Conservation (phyloP, 345 rosid genomes). For the Raphanus sativus region DNA sequence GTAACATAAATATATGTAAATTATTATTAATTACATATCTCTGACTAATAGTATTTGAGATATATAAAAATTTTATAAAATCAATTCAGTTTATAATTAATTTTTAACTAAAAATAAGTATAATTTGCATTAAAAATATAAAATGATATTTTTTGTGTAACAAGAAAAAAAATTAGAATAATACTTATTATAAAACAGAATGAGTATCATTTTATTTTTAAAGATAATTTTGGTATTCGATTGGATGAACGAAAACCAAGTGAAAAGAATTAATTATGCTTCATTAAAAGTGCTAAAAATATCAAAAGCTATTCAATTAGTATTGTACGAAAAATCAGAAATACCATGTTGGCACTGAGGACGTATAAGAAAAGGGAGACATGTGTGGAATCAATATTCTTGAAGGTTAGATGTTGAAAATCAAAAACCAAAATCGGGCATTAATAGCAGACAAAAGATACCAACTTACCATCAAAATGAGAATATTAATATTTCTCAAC, state of each 20-base stretch:
- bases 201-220: too few relatives aligned
- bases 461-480: constrained; percentile 64
- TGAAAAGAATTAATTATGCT: not conserved
- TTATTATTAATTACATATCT: too few relatives aligned
- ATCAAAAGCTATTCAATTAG: not conserved
- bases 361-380: not conserved
- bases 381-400: constrained; percentile 21
- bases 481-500: constrained; percentile 55
- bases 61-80: too few relatives aligned
- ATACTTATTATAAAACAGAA: too few relatives aligned
- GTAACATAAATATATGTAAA: too few relatives aligned
- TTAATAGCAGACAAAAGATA: not conserved
- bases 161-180: too few relatives aligned
- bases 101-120: too few relatives aligned
- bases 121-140: too few relatives aligned
- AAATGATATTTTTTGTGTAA: too few relatives aligned
- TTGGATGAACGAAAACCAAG: not conserved
- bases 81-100: too few relatives aligned
- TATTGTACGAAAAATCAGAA: not conserved
- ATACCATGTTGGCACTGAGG: constrained; percentile 51
- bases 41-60: too few relatives aligned
- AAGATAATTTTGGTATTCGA: not conserved
- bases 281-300: not conserved
- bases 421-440: not conserved
- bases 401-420: not conserved